These are phyloP conservation scores for Schizopora paradoxa DNA, from an alignment of 1,284 basidiomycete species.

Conservation along the genomic window DNA sequence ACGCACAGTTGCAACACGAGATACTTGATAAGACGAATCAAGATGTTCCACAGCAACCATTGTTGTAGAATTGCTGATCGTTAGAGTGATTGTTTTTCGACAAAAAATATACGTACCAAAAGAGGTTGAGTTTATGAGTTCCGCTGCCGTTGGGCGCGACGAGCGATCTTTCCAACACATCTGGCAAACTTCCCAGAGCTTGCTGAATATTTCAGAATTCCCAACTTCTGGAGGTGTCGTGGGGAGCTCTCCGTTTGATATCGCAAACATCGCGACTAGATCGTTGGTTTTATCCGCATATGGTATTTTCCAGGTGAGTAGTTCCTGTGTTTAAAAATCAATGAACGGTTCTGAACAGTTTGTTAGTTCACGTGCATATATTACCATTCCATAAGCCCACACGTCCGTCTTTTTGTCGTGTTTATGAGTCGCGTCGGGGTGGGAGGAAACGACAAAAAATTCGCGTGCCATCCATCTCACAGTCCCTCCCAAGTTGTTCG, in stretches of 20 bases:
- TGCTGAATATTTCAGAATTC: no score
- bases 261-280: background rate
- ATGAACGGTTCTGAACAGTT: background rate
- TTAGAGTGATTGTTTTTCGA: no score
- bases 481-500: background rate
- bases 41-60: no score
- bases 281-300: background rate
- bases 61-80: no score
- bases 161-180: no score
- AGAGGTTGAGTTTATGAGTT: no score
- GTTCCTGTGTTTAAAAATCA: background rate
- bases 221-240: background rate
- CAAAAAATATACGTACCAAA: no score
- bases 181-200: no score
- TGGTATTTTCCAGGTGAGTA: constrained; percentile 1
- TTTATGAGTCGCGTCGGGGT: no score
- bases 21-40: no score
- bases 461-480: constrained; percentile 8
- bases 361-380: constrained; percentile 1
- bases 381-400: constrained; percentile 13
- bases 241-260: background rate
- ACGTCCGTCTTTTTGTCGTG: constrained; percentile 8
- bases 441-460: constrained; percentile 1
- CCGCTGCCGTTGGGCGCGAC: no score
- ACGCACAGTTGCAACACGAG: no score